Percentiles rank a stretch among this genome's conserved stretches.
Evolutionary conservation across 2,329 filamentous ascomycete species (phyloP).

Genomic region (Fragosphaeria purpurea): DNA sequence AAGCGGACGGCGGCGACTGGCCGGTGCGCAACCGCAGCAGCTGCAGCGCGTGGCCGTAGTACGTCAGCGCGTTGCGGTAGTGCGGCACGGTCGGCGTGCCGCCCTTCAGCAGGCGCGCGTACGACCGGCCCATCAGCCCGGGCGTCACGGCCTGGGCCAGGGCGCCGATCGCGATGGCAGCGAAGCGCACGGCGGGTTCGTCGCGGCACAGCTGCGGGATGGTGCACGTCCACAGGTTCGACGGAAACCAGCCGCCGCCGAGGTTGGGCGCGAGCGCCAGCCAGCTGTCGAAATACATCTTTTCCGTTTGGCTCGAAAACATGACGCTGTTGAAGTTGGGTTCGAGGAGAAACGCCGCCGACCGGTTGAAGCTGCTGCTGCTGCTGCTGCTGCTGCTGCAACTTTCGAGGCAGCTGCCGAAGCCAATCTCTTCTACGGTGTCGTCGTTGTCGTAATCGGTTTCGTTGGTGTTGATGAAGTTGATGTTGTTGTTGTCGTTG

Average conservation of each 20-base stretch:
- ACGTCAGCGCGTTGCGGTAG: slow-evolving; percentile 24
- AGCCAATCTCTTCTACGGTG: too few relatives aligned
- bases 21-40: slow-evolving; percentile 7
- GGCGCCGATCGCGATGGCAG: slow-evolving; percentile 27
- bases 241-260: slow-evolving; percentile 22
- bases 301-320: slow-evolving; percentile 14
- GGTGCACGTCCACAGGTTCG: slow-evolving; percentile 24
- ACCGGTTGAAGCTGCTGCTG: neutral
- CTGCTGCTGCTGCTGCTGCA: too few relatives aligned
- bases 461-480: too few relatives aligned
- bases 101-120: slow-evolving; percentile 1
- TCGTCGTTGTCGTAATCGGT: too few relatives aligned
- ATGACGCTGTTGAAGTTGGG: slow-evolving; percentile 9
- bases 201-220: slow-evolving; percentile 25
- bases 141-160: slow-evolving; percentile 16
- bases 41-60: slow-evolving; percentile 25
- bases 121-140: slow-evolving; percentile 5
- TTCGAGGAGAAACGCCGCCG: slow-evolving; percentile 3
- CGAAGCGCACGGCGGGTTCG: slow-evolving; percentile 25
- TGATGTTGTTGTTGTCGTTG: neutral
- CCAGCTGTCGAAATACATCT: slow-evolving; percentile 20
- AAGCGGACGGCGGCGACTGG: slow-evolving; percentile 16
- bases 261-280: slow-evolving; percentile 14
- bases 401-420: too few relatives aligned
- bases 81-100: slow-evolving; percentile 9